Percentiles rank a stretch among this genome's conserved stretches.
phyloP scores from a whole-genome alignment of 768 basidiomycete species.

The Auricularia sp. region DNA sequence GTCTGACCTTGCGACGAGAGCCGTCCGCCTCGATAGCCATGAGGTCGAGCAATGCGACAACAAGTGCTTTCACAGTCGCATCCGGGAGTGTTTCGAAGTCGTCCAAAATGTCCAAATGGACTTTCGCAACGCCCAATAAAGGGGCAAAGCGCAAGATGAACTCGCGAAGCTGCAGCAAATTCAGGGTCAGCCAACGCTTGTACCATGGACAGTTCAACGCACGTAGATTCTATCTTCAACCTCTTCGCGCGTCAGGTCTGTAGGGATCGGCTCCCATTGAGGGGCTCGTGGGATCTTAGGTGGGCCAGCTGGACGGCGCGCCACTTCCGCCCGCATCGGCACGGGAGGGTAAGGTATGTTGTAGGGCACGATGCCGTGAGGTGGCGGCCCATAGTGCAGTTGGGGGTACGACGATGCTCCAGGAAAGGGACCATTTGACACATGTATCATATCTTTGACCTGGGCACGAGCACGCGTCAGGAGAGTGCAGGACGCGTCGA shows the following conservation, averaged over 20 bases:
- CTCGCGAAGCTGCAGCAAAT: conserved; percentile 47
- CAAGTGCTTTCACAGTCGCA: conserved; percentile 48
- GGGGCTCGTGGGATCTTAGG: conserved; percentile 35
- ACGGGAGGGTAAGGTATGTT: neutral
- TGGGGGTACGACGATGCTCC: no score
- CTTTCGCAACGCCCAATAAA: conserved; percentile 39
- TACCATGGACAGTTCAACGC: neutral
- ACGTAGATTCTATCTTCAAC: conserved; percentile 46
- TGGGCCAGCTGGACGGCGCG: conserved; percentile 11
- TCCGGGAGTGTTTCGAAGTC: conserved; percentile 33
- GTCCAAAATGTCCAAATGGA: conserved; percentile 56
- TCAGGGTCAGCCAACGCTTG: neutral
- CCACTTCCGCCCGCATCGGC: neutral
- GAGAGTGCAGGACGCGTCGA: neutral
- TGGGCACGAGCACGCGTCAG: neutral
- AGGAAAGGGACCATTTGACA: no score
- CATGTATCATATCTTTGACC: no score
- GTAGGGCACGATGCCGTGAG: no score
- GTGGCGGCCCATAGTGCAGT: no score
- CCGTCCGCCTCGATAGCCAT: conserved; percentile 32
- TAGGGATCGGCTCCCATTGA: conserved; percentile 44
- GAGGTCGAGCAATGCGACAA: conserved; percentile 52
- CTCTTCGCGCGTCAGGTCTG: conserved; percentile 33
- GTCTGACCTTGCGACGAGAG: conserved; percentile 27
- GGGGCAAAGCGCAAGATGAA: conserved; percentile 57